phyloP scores from a whole-genome alignment of 1,284 basidiomycete genomes.

The Melampsora larici-populina region DNA sequence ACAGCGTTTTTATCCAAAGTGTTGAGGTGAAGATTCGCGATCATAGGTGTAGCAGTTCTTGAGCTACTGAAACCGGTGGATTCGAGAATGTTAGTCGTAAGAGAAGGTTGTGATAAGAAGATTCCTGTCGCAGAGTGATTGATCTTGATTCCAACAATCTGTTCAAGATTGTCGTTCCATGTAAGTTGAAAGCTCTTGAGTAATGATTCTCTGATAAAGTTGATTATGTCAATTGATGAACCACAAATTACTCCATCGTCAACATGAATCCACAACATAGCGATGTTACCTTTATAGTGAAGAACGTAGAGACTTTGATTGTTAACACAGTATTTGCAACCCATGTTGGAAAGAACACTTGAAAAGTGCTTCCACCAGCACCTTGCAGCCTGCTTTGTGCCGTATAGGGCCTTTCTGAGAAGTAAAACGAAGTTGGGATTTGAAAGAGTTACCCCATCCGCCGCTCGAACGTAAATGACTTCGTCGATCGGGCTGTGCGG shows the following conservation, averaged over 20 bases:
- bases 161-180: too few species aligned
- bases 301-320: constrained; percentile 1
- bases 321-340: background rate
- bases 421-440: too few species aligned
- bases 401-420: constrained; percentile 5
- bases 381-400: constrained; percentile 3
- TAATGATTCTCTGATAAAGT: background rate
- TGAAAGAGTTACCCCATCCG: background rate
- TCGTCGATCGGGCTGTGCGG: constrained; percentile 13
- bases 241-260: constrained; percentile 8
- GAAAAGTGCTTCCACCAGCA: constrained; percentile 17
- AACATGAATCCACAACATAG: background rate
- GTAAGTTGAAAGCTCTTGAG: background rate
- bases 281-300: too few species aligned
- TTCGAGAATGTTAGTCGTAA: too few species aligned
- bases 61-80: too few species aligned
- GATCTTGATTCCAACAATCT: too few species aligned
- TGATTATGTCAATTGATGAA: background rate
- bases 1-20: too few species aligned
- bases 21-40: too few species aligned
- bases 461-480: constrained; percentile 5
- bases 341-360: background rate
- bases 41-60: too few species aligned
- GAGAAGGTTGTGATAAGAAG: too few species aligned
- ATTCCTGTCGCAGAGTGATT: too few species aligned